Base-by-base conservation (phyloP, 441 rosid genomes). In the Euphorbia corollata region DNA sequence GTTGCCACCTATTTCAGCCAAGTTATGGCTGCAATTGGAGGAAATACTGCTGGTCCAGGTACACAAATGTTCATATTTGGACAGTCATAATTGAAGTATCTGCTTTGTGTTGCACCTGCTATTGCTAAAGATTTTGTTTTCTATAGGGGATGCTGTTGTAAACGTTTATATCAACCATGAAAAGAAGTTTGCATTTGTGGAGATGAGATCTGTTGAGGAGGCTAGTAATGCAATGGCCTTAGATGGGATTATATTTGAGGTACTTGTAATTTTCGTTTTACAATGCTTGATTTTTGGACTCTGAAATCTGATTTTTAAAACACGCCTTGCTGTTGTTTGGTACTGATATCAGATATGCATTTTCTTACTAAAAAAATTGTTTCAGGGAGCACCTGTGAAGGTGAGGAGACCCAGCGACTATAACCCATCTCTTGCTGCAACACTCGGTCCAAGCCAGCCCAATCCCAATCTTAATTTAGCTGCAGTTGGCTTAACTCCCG, bases 151-250 rank as follows among this genome's bases (percentile, higher is more conserved):
- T 84, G 96, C 97, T 69, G 99, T 93, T 80, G 99, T 91, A 55
- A 93, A 93, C 73, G 99, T 93, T 9, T 89, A 91, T 82, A 89
- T 93, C 67, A 93, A 91, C 79, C 93, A 93, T 43, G 99, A 93
- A 79, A 93, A 91, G 87, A 93, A 93, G 83, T 93, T 91, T 73
- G 99, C 97, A 59, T 93, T 93, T 83, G 99, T 93, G 72, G 97
- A 93, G 81, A 93, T 93, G 99, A 83, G 97, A 75, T 93, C 99
- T 69, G 99, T 93, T 68, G 97, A 93, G 81, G 99, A 93, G 83
- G 99, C 99, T 45, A 93, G 99, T 71, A 91, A 93, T 79, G 97
- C 97, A 8, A 93, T 93, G 99, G 91, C 97, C 60, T 79, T 93
- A 73, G 97, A 93, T 78, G 97, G 99, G 59, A 89, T 93, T 68